phyloP scores from a whole-genome alignment of 306 rosid species.

The Medicago arabica region DNA sequence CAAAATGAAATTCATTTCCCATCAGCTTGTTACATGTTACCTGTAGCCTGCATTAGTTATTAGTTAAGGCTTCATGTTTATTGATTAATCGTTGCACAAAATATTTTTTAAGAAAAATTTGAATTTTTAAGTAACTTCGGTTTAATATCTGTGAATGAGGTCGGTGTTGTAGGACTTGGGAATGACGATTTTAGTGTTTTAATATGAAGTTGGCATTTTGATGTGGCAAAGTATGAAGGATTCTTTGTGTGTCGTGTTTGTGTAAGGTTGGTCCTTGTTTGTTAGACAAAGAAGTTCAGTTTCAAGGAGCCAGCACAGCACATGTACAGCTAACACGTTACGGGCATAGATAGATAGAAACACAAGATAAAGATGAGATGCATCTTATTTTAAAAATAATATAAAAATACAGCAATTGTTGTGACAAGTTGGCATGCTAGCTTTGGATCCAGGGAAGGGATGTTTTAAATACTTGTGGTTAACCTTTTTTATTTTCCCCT shows the following conservation, averaged over 20 bases:
- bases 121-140: neutral
- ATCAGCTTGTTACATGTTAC: neutral
- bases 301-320: conserved; percentile 39
- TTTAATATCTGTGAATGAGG: neutral
- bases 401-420: neutral
- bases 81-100: neutral
- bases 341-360: neutral
- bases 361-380: conserved; percentile 4
- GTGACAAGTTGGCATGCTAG: neutral
- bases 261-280: neutral
- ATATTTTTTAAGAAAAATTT: neutral
- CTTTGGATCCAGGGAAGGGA: conserved; percentile 9
- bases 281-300: conserved; percentile 32
- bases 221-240: conserved; percentile 13
- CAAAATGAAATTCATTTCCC: neutral
- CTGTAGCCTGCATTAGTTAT: too few species aligned
- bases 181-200: conserved; percentile 10
- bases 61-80: neutral
- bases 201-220: conserved; percentile 1
- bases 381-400: neutral
- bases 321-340: conserved; percentile 32
- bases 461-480: too few species aligned
- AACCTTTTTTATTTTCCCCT: too few species aligned
- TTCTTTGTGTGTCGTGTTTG: conserved; percentile 5
- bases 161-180: conserved; percentile 24